Evolutionary conservation across 1,284 basidiomycete genomes (phyloP).

Genomic region (Lentinula novae-zelandiae): DNA sequence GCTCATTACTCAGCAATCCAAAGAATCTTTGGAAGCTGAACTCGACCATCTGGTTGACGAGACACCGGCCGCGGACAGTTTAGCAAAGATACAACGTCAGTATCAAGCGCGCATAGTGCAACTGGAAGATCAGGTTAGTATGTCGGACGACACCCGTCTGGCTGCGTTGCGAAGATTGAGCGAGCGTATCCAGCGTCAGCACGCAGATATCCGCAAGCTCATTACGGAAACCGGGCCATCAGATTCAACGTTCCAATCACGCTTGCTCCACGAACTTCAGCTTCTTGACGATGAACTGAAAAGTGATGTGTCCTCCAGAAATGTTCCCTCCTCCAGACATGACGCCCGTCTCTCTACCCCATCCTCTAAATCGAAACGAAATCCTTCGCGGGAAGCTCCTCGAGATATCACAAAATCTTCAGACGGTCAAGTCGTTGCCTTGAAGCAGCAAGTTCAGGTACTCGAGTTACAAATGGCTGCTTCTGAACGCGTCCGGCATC

Average conservation of each 20-base stretch:
- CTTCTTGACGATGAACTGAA: slow-evolving; percentile 60
- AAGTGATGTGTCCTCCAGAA: slow-evolving; percentile 44
- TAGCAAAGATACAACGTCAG: slow-evolving; percentile 59
- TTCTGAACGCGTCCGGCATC: slow-evolving; percentile 63
- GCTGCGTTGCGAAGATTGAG: slow-evolving; percentile 51
- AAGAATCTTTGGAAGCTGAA: slow-evolving; percentile 66
- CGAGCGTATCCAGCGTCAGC: slow-evolving; percentile 63
- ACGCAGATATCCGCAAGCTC: slow-evolving; percentile 64
- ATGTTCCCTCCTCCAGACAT: slow-evolving; percentile 20
- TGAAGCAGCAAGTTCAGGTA: slow-evolving; percentile 64
- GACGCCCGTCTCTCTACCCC: slow-evolving; percentile 35
- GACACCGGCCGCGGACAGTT: slow-evolving; percentile 48
- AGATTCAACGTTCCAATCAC: slow-evolving; percentile 61
- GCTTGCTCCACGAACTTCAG: slow-evolving; percentile 68
- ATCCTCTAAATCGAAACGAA: slow-evolving; percentile 39
- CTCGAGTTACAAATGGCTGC: slow-evolving; percentile 70
- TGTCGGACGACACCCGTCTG: slow-evolving; percentile 46
- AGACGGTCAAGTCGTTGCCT: slow-evolving; percentile 47
- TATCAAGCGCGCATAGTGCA: slow-evolving; percentile 65
- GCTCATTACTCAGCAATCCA: slow-evolving; percentile 51
- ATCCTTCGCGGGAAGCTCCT: slow-evolving; percentile 32
- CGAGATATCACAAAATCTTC: slow-evolving; percentile 27
- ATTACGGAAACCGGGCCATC: slow-evolving; percentile 55
- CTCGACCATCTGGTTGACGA: slow-evolving; percentile 66
- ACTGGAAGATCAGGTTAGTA: slow-evolving; percentile 62